These are phyloP conservation scores for Pythium utonaiense DNA, from an alignment of 352 stramenopile genomes.

Conservation along the genomic window DNA sequence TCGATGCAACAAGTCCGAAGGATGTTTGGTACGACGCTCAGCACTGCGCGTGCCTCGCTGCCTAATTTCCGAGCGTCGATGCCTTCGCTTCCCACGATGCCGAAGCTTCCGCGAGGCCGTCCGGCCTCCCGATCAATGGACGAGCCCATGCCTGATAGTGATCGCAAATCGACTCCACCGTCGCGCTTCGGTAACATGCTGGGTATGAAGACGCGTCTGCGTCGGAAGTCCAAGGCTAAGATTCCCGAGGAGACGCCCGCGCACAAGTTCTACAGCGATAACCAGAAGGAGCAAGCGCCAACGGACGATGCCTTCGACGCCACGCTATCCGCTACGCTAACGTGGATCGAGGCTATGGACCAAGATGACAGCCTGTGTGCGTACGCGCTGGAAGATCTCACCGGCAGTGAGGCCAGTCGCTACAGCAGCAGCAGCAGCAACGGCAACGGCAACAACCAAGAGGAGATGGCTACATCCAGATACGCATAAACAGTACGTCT, in stretches of 20 bases:
- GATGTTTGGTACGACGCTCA: not conserved
- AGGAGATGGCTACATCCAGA: not conserved
- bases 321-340: not conserved
- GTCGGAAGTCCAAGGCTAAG: not conserved
- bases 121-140: not conserved
- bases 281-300: not conserved
- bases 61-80: slow-evolving; percentile 13
- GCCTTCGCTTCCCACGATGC: not conserved
- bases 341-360: slow-evolving; percentile 8
- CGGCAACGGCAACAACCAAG: not conserved
- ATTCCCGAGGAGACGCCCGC: not conserved
- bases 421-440: not conserved
- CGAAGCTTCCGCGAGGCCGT: not conserved
- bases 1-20: not conserved
- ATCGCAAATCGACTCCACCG: not conserved
- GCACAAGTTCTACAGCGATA: not conserved
- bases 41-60: slow-evolving; percentile 4
- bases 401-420: slow-evolving; percentile 1
- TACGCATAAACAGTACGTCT: not conserved
- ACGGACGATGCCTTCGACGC: not conserved
- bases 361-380: not conserved
- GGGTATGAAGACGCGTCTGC: not conserved
- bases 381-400: not conserved
- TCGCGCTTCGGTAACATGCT: not conserved
- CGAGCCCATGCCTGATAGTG: not conserved